Evolutionary conservation across 2,329 filamentous ascomycete species (phyloP).

Genomic region (Talaromyces sp.): DNA sequence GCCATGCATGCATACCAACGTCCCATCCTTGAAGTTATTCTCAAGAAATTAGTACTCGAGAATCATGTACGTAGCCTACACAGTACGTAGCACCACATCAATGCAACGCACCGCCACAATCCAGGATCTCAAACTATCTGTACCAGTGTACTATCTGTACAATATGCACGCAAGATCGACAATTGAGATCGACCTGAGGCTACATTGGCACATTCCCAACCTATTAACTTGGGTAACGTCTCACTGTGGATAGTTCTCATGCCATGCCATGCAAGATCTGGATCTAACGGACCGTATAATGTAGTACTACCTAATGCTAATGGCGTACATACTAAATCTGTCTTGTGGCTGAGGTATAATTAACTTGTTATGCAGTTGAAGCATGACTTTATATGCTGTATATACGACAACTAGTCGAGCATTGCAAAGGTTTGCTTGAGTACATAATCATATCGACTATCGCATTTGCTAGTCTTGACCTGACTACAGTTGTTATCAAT

Average conservation of each 20-base stretch:
- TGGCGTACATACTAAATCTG: background rate
- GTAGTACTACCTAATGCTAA: background rate
- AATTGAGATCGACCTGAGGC: background rate
- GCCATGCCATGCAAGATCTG: conserved; percentile 5
- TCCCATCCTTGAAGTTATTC: background rate
- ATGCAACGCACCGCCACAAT: background rate
- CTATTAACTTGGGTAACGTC: background rate
- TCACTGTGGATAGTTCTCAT: background rate
- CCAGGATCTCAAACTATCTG: background rate
- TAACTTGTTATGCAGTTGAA: background rate
- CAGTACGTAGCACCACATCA: background rate
- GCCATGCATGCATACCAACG: background rate
- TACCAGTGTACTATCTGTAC: too few species aligned
- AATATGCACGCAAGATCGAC: background rate
- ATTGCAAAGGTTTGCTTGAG: background rate
- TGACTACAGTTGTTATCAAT: background rate
- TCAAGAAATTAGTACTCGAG: background rate
- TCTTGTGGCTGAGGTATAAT: background rate
- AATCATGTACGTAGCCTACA: background rate
- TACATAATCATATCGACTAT: background rate
- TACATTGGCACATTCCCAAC: background rate
- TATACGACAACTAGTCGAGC: too few species aligned
- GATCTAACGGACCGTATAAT: background rate
- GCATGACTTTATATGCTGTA: background rate
- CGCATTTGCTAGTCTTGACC: background rate